These are phyloP conservation scores for Alternaria ventricosa DNA, from an alignment of 2,329 filamentous ascomycete genomes.

Conservation along the genomic window DNA sequence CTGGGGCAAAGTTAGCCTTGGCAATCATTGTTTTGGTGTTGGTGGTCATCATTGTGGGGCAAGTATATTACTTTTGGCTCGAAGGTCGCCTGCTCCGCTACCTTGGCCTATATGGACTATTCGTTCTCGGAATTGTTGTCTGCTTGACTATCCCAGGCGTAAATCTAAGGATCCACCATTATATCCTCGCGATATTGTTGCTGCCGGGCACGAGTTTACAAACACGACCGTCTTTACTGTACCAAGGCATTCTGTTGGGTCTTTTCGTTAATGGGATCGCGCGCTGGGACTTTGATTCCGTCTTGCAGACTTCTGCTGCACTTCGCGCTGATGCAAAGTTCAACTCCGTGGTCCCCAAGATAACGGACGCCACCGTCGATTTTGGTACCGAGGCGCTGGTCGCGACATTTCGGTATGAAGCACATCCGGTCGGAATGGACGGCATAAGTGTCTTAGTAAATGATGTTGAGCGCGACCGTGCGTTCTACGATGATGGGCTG, in stretches of 20 bases:
- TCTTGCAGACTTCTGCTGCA: constrained; percentile 79
- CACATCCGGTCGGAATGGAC: constrained; percentile 61
- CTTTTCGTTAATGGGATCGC: constrained; percentile 48
- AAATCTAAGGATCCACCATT: constrained; percentile 85
- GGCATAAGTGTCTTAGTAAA: constrained; percentile 83
- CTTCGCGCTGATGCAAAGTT: constrained; percentile 63
- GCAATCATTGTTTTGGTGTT: constrained; percentile 76
- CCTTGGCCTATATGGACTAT: constrained; percentile 75
- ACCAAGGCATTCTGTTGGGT: constrained; percentile 46
- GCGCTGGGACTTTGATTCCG: constrained; percentile 55
- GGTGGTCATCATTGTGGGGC: constrained; percentile 69
- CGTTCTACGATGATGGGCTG: constrained; percentile 30
- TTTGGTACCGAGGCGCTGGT: constrained; percentile 55
- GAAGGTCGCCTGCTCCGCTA: constrained; percentile 81
- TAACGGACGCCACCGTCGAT: constrained; percentile 32
- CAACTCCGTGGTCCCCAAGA: constrained; percentile 65
- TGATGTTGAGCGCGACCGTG: constrained; percentile 72
- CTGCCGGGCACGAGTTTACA: constrained; percentile 46
- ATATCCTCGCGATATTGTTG: constrained; percentile 44
- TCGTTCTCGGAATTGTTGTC: constrained; percentile 70
- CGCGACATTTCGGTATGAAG: constrained; percentile 64
- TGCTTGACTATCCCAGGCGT: constrained; percentile 75
- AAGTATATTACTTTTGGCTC: constrained; percentile 85
- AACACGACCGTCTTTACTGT: constrained; percentile 43
- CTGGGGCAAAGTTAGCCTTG: constrained; percentile 83